Percentiles rank a stretch among this genome's conserved stretches.
phyloP scores from a whole-genome alignment of 176 grass and related monocot species.

The Lolium multiflorum region DNA sequence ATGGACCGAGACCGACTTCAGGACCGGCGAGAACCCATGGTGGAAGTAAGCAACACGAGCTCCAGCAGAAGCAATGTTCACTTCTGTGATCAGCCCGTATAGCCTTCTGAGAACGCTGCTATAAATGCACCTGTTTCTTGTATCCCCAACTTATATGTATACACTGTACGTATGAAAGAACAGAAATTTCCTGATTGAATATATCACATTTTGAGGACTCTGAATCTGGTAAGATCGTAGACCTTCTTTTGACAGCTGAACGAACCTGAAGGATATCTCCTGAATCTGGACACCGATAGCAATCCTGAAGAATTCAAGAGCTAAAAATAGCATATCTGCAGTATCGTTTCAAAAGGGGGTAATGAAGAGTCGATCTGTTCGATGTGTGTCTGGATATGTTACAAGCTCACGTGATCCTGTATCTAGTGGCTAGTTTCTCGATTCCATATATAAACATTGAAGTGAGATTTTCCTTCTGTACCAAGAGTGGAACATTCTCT shows the following conservation, averaged over 20 bases:
- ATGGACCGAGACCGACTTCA: conserved; percentile 97
- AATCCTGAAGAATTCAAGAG: neutral
- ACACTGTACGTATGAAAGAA: conserved; percentile 27
- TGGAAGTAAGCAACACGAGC: conserved; percentile 57
- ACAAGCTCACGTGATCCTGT: neutral
- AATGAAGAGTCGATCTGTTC: no score
- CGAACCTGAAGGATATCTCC: neutral
- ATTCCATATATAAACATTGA: no score
- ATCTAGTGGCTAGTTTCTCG: neutral
- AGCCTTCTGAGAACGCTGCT: conserved; percentile 32
- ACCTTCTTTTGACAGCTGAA: neutral
- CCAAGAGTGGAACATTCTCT: no score
- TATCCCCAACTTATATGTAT: conserved; percentile 25
- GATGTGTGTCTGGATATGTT: neutral
- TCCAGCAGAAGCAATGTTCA: neutral
- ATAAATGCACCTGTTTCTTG: conserved; percentile 24
- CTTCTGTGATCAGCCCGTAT: conserved; percentile 24
- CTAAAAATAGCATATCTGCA: neutral
- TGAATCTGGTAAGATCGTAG: neutral
- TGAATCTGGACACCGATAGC: neutral
- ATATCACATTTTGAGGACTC: conserved; percentile 15
- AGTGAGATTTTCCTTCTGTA: neutral
- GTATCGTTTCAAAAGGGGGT: neutral
- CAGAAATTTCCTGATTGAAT: neutral
- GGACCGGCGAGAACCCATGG: conserved; percentile 84